Evolutionary conservation across 306 rosid species (phyloP).

Genomic region (Vachellia pachyceras): DNA sequence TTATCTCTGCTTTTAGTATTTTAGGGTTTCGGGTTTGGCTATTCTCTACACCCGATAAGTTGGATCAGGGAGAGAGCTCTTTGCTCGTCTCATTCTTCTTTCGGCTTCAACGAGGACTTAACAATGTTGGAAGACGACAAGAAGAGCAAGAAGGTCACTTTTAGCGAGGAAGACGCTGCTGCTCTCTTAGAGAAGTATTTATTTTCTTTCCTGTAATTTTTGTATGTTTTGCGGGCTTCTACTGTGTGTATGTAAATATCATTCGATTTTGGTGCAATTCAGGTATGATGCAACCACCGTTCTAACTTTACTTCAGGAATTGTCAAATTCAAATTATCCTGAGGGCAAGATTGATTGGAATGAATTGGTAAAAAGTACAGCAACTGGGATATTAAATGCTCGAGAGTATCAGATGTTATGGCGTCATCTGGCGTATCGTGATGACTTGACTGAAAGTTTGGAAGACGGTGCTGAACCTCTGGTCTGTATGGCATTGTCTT

Average conservation of each 20-base stretch:
- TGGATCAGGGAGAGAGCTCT: not conserved
- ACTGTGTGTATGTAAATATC: not conserved
- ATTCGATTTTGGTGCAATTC: conserved; percentile 18
- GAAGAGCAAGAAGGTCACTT: conserved; percentile 45
- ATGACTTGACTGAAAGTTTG: conserved; percentile 48
- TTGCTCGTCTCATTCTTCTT: not conserved
- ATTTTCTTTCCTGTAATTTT: not conserved
- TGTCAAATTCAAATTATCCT: conserved; percentile 52
- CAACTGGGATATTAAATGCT: conserved; percentile 83
- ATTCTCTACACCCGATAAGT: not conserved
- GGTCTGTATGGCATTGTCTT: conserved; percentile 47
- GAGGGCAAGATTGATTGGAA: conserved; percentile 75
- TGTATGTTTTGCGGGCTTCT: not conserved
- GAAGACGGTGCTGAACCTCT: conserved; percentile 59
- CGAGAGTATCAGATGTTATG: conserved; percentile 91
- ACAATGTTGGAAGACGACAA: conserved; percentile 52
- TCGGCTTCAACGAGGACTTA: conserved; percentile 9
- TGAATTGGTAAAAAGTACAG: conserved; percentile 64
- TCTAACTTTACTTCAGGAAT: conserved; percentile 74
- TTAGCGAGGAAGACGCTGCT: conserved; percentile 60
- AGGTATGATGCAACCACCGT: conserved; percentile 68
- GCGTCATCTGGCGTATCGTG: conserved; percentile 87
- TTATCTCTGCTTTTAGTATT: conserved; percentile 22
- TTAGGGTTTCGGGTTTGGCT: conserved; percentile 53
- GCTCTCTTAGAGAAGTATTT: conserved; percentile 63